phyloP scores from a whole-genome alignment of 306 rosid genomes.

The Acacia acuminata region DNA sequence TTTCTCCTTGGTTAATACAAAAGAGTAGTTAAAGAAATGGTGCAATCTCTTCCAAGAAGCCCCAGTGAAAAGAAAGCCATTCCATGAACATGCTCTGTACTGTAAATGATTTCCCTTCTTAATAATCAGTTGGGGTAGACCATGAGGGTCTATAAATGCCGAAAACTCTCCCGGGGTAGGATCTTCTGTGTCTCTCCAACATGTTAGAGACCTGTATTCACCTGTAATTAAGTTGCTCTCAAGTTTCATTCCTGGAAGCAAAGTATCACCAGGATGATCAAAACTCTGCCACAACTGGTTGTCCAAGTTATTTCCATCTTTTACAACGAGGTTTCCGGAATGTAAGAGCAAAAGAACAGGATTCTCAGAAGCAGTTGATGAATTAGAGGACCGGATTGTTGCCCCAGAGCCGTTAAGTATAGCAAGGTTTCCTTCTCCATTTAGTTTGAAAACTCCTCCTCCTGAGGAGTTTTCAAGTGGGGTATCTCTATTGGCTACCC shows the following conservation, averaged over 20 bases:
- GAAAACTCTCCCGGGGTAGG: constrained; percentile 3
- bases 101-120: neutral
- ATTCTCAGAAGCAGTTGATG: constrained; percentile 5
- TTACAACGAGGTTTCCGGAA: constrained; percentile 31
- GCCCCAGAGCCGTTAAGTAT: too few relatives aligned
- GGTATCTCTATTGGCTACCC: too few relatives aligned
- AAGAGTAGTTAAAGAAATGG: too few relatives aligned
- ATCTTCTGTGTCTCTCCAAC: constrained; percentile 32
- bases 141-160: too few relatives aligned
- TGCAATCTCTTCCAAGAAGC: too few relatives aligned
- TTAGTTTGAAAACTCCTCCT: too few relatives aligned
- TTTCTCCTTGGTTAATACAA: too few relatives aligned
- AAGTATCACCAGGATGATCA: constrained; percentile 28
- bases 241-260: constrained; percentile 32
- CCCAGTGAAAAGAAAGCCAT: constrained; percentile 22
- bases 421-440: too few relatives aligned
- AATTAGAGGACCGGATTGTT: constrained; percentile 21
- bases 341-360: constrained; percentile 28
- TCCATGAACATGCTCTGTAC: constrained; percentile 18
- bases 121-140: too few relatives aligned
- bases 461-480: too few relatives aligned
- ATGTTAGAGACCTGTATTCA: neutral
- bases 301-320: neutral
- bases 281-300: constrained; percentile 34
- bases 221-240: neutral